Conservation (phyloP, 306 rosid species). For the Quercus alba region DNA sequence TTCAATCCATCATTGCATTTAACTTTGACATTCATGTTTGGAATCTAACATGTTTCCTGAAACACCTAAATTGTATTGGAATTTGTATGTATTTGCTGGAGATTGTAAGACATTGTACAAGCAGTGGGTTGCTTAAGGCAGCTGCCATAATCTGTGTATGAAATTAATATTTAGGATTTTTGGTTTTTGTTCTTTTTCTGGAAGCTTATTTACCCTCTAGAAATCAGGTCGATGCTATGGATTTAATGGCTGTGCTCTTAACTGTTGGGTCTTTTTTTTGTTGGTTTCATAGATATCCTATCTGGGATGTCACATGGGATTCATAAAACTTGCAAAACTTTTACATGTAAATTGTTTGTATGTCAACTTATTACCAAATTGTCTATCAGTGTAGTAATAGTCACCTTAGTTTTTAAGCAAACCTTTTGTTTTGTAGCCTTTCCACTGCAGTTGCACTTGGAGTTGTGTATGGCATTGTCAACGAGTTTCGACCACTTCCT, state of each 20-base stretch:
- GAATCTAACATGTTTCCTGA: background rate
- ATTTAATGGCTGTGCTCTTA: no score
- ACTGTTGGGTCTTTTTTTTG: background rate
- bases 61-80: background rate
- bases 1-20: background rate
- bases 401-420: background rate
- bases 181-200: no score
- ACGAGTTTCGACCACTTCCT: constrained; percentile 68
- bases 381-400: background rate
- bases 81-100: background rate
- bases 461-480: constrained; percentile 59
- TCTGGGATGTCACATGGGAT: background rate
- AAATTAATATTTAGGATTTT: no score
- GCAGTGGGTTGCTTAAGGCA: no score
- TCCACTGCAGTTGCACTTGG: constrained; percentile 79
- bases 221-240: no score
- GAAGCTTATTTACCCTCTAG: no score
- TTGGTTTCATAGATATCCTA: background rate
- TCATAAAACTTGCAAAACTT: background rate
- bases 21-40: background rate
- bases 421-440: constrained; percentile 50
- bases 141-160: no score
- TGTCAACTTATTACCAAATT: background rate
- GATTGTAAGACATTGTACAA: background rate
- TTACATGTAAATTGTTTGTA: background rate